These are phyloP conservation scores for Ceriops decandra DNA, from an alignment of 345 rosid species.

Conservation along the genomic window DNA sequence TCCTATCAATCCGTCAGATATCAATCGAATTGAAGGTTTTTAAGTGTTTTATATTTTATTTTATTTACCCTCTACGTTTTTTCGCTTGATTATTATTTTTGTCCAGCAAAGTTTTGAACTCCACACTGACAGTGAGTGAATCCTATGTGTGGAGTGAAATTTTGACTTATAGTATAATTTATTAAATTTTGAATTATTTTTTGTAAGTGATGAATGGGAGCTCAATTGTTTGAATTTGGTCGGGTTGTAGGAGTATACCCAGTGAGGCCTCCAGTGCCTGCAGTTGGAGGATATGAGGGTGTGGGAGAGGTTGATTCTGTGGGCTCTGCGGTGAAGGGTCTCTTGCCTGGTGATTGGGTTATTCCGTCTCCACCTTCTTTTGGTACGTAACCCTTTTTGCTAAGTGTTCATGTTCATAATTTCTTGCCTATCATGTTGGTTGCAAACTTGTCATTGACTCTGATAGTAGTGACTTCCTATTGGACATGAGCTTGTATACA, in stretches of 20 bases:
- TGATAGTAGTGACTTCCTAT: background rate
- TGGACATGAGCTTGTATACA: background rate
- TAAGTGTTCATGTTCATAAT: background rate
- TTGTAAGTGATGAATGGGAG: background rate
- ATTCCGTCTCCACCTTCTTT: constrained; percentile 84
- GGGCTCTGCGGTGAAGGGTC: constrained; percentile 58
- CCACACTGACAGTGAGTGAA: too few species aligned
- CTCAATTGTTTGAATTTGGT: background rate
- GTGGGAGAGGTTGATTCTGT: constrained; percentile 76
- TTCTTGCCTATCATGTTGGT: too few species aligned
- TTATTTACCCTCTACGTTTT: background rate
- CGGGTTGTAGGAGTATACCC: constrained; percentile 68
- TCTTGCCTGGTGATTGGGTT: constrained; percentile 78
- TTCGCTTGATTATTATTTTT: background rate
- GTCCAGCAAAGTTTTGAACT: background rate
- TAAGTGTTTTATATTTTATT: background rate
- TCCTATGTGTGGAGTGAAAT: too few species aligned
- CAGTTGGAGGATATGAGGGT: constrained; percentile 92
- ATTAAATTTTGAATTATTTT: background rate
- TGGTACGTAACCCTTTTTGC: constrained; percentile 34
- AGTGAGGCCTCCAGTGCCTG: constrained; percentile 82
- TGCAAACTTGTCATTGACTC: too few species aligned
- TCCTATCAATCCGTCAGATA: constrained; percentile 89
- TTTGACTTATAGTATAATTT: too few species aligned
- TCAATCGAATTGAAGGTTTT: constrained; percentile 81